Conservation (phyloP, 805 yeast species). For the Pichia californica region DNA sequence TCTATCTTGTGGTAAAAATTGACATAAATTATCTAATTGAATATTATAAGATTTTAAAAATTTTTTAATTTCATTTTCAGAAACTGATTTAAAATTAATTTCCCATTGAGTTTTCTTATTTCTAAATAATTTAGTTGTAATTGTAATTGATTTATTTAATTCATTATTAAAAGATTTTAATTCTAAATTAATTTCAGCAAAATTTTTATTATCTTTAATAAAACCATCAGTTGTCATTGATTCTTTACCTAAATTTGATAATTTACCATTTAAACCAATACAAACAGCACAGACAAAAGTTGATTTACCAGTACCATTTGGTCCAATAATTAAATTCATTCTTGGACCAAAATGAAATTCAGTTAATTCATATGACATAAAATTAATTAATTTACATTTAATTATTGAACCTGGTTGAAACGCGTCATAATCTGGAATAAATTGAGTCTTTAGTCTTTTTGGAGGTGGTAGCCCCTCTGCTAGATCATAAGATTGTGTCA, state of each 20-base stretch:
- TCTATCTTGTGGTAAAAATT: constrained; percentile 90
- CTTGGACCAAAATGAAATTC: constrained; percentile 77
- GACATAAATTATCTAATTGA: constrained; percentile 88
- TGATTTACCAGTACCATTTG: constrained; percentile 94
- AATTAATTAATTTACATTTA: constrained; percentile 48
- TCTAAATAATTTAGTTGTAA: constrained; percentile 39
- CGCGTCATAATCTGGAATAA: constrained; percentile 18
- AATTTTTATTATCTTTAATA: constrained; percentile 58
- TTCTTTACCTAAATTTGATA: constrained; percentile 66
- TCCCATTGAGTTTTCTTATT: constrained; percentile 47
- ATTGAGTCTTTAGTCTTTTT: constrained; percentile 16
- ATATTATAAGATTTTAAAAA: constrained; percentile 51
- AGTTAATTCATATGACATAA: constrained; percentile 62
- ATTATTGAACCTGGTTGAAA: constrained; percentile 43
- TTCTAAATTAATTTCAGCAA: constrained; percentile 44
- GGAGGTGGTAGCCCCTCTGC: constrained; percentile 11
- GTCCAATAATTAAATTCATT: constrained; percentile 89
- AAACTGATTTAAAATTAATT: constrained; percentile 35
- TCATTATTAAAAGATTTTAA: constrained; percentile 34
- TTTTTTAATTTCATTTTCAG: constrained; percentile 41
- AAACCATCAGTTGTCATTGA: constrained; percentile 53
- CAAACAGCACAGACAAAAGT: constrained; percentile 91
- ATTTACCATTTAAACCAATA: constrained; percentile 77
- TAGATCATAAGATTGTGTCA: background rate
- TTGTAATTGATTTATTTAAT: constrained; percentile 22